phyloP scores from a whole-genome alignment of 1,139 yeast species.

The Debaryomyces robertsiae region DNA sequence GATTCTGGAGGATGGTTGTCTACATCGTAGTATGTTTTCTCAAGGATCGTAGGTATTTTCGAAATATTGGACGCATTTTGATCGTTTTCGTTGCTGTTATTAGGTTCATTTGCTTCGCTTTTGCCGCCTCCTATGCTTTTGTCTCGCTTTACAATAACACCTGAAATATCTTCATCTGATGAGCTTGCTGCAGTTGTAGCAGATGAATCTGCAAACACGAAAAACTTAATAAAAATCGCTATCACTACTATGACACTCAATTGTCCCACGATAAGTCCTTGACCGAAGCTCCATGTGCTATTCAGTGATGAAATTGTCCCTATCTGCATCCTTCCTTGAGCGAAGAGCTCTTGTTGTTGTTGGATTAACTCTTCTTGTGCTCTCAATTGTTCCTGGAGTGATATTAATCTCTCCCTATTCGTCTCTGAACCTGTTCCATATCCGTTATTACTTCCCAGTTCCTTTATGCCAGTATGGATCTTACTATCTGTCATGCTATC shows the following conservation, averaged over 20 bases:
- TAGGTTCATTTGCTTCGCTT: conserved; percentile 21
- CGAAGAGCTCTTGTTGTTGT: conserved; percentile 31
- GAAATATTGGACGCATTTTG: conserved; percentile 14
- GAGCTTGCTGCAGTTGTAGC: conserved; percentile 36
- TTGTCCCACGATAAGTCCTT: conserved; percentile 83
- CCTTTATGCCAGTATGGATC: background rate
- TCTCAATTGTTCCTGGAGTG: conserved; percentile 30
- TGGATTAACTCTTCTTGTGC: conserved; percentile 34
- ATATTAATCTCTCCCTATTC: conserved; percentile 1
- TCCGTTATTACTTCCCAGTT: background rate
- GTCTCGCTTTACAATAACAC: conserved; percentile 41
- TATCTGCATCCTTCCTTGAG: conserved; percentile 13
- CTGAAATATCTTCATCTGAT: conserved; percentile 35
- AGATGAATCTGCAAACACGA: conserved; percentile 79
- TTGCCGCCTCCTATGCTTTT: conserved; percentile 14
- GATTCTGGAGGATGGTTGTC: conserved; percentile 86
- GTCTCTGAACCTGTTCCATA: too few relatives aligned
- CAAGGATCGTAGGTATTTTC: conserved; percentile 56
- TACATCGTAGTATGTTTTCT: conserved; percentile 91
- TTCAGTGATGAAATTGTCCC: conserved; percentile 4
- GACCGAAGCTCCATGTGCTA: conserved; percentile 66
- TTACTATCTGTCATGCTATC: conserved; percentile 1
- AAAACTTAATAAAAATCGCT: conserved; percentile 77
- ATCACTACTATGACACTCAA: conserved; percentile 77
- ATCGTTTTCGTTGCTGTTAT: conserved; percentile 25